Conservation (phyloP, 2,329 filamentous ascomycete species). For the Talaromyces funiculosus region DNA sequence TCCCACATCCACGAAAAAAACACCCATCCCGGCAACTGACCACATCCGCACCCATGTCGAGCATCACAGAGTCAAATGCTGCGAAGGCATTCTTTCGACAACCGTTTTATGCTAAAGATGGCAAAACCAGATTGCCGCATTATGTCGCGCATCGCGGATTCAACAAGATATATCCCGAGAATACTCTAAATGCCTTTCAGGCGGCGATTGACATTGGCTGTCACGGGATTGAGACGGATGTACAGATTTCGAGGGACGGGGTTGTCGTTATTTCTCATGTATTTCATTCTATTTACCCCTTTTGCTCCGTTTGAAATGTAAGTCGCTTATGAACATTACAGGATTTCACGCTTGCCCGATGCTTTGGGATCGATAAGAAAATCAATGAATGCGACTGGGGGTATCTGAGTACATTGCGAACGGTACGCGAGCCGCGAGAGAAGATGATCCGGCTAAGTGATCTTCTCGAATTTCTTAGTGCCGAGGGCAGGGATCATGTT, state of each 20-base stretch:
- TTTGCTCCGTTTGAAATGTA: not conserved
- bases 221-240: slow-evolving; percentile 80
- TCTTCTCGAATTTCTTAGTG: slow-evolving; percentile 64
- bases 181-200: slow-evolving; percentile 73
- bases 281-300: no score
- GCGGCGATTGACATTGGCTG: slow-evolving; percentile 68
- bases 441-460: slow-evolving; percentile 70
- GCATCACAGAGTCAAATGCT: not conserved
- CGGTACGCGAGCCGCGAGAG: slow-evolving; percentile 61
- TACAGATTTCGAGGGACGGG: slow-evolving; percentile 75
- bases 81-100: slow-evolving; percentile 1
- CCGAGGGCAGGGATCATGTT: slow-evolving; percentile 59
- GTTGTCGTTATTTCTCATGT: slow-evolving; percentile 83
- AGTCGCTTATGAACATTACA: slow-evolving; percentile 27
- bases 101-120: slow-evolving; percentile 6
- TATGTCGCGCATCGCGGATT: slow-evolving; percentile 41
- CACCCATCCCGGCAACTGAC: not conserved
- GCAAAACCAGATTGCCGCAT: slow-evolving; percentile 25
- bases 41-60: not conserved
- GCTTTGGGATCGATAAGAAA: slow-evolving; percentile 68
- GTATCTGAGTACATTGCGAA: slow-evolving; percentile 63
- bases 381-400: slow-evolving; percentile 72
- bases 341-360: slow-evolving; percentile 72
- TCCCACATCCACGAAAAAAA: not conserved
- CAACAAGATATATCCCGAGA: slow-evolving; percentile 75